Conservation (phyloP, 2,329 filamentous ascomycete genomes). For the Didymella sp. region DNA sequence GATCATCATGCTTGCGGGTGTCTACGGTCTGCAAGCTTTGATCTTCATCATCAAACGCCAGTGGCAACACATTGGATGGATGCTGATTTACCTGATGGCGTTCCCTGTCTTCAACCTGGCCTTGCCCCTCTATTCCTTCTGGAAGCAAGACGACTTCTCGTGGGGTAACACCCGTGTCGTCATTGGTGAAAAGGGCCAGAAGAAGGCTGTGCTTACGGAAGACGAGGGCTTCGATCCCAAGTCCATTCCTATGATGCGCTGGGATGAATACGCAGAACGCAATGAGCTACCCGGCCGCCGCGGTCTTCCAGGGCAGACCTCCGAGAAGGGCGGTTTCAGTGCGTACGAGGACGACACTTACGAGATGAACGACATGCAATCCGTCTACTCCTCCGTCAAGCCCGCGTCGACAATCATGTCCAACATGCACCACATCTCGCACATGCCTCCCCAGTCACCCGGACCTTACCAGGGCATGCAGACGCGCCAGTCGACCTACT, state of each 20-base stretch:
- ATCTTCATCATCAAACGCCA: conserved; percentile 97
- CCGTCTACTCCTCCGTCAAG: conserved; percentile 91
- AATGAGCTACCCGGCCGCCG: conserved; percentile 93
- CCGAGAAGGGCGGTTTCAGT: conserved; percentile 67
- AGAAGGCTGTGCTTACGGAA: conserved; percentile 83
- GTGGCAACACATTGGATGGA: conserved; percentile 99
- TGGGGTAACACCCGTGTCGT: conserved; percentile 99
- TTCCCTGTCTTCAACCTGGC: conserved; percentile 93
- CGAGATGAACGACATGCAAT: conserved; percentile 98
- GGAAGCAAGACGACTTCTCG: conserved; percentile 98
- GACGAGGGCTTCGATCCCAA: conserved; percentile 88
- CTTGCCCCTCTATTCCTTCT: conserved; percentile 96
- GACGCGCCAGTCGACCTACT: conserved; percentile 76
- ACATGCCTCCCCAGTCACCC: conserved; percentile 81
- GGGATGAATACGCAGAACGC: conserved; percentile 90
- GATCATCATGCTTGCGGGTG: conserved; percentile 84
- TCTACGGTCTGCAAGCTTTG: conserved; percentile 93
- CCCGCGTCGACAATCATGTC: conserved; percentile 84
- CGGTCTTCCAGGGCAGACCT: conserved; percentile 60
- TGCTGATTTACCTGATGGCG: conserved; percentile 97
- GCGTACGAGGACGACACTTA: conserved; percentile 77
- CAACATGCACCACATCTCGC: conserved; percentile 75
- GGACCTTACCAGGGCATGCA: conserved; percentile 71
- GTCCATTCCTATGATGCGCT: conserved; percentile 90
- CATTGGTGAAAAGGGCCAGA: conserved; percentile 89